Evolutionary conservation across 176 grass and related monocot species (phyloP).

Genomic region (Otatea glauca): DNA sequence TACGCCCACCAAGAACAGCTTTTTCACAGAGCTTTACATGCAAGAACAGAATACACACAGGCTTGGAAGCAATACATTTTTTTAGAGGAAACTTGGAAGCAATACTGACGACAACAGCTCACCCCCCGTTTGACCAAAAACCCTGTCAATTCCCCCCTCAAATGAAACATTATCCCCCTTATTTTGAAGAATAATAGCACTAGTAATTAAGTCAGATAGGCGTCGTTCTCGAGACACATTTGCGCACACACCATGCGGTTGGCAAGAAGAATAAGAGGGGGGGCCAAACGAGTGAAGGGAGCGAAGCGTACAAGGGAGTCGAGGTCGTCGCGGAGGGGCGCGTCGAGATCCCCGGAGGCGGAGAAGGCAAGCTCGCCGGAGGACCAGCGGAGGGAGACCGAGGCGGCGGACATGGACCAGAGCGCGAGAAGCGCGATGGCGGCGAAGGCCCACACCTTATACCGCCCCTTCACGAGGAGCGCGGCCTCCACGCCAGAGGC

Average conservation of each 20-base stretch:
- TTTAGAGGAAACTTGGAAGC: no score
- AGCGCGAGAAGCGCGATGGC: conserved; percentile 92
- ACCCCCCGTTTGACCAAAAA: neutral
- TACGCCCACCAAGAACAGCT: neutral
- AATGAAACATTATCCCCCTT: neutral
- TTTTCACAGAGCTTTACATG: neutral
- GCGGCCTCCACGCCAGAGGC: conserved; percentile 15
- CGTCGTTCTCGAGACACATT: neutral
- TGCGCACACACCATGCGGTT: neutral
- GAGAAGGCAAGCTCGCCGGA: conserved; percentile 38
- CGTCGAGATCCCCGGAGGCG: conserved; percentile 38
- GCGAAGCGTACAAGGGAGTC: conserved; percentile 55
- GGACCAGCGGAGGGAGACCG: conserved; percentile 80
- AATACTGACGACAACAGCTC: neutral
- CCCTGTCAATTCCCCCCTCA: neutral
- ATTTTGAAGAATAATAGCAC: neutral
- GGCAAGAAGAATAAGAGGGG: neutral
- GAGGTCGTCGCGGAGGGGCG: conserved; percentile 54
- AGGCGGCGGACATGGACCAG: conserved; percentile 96
- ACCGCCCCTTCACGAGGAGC: conserved; percentile 64
- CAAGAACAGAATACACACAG: neutral
- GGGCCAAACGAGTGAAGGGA: neutral
- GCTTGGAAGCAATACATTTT: neutral
- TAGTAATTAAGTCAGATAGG: neutral
- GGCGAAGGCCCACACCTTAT: conserved; percentile 86